Evolutionary conservation across 2,329 filamentous ascomycete species (phyloP).

Genomic region (Alternaria sp.): DNA sequence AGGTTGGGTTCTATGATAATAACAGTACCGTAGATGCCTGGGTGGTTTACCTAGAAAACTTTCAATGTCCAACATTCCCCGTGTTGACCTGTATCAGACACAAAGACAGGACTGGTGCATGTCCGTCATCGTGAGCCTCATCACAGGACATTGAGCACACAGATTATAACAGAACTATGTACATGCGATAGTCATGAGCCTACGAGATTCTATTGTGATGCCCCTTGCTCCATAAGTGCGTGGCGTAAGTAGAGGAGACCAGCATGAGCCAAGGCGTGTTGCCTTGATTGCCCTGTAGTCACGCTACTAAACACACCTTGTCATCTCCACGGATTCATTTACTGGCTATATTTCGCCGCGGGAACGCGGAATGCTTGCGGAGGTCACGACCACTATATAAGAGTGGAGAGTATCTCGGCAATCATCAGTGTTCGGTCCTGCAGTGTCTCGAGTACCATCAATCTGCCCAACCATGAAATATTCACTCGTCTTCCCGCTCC

Average conservation of each 20-base stretch:
- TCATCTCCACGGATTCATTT: constrained; percentile 36
- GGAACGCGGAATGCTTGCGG: constrained; percentile 25
- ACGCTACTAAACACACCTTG: constrained; percentile 35
- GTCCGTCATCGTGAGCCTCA: not conserved
- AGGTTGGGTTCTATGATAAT: not conserved
- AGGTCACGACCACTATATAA: constrained; percentile 25
- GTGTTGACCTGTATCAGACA: constrained; percentile 1
- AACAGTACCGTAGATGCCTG: not conserved
- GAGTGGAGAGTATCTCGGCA: constrained; percentile 5
- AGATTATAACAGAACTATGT: not conserved
- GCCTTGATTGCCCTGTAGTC: constrained; percentile 43
- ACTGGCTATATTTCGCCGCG: constrained; percentile 36
- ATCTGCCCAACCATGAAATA: constrained; percentile 43
- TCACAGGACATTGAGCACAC: not conserved
- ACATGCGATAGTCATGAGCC: not conserved
- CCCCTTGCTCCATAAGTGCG: constrained; percentile 11
- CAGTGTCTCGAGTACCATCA: constrained; percentile 16
- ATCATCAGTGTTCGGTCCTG: constrained; percentile 13
- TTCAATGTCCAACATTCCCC: not conserved
- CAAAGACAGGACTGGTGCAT: not conserved
- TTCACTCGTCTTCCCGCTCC: constrained; percentile 41
- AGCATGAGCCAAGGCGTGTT: constrained; percentile 35
- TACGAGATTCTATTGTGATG: not conserved
- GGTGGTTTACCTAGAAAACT: not conserved
- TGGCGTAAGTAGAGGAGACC: constrained; percentile 18